These are phyloP conservation scores for Naganishia kalamii DNA, from an alignment of 768 basidiomycete species.

Conservation along the genomic window DNA sequence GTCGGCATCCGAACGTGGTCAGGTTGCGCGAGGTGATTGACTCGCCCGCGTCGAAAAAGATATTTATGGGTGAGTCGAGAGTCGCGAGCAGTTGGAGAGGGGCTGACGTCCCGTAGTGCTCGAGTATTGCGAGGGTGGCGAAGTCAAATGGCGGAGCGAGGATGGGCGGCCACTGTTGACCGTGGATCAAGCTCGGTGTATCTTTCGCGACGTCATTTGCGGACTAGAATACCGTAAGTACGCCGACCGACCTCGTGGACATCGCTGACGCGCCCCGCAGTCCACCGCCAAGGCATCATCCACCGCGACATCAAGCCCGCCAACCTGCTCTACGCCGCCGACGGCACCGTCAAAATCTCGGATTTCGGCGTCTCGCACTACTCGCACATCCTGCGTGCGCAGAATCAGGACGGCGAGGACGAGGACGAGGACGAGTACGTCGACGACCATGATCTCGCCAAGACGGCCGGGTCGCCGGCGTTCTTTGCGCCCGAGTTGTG, in stretches of 20 bases:
- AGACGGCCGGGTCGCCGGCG: conserved; percentile 88
- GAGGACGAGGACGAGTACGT: conserved; percentile 59
- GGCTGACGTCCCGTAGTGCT: conserved; percentile 57
- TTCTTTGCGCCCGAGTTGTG: conserved; percentile 96
- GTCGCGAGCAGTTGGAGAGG: not conserved
- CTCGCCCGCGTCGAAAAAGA: conserved; percentile 75
- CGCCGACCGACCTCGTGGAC: not conserved
- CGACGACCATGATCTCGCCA: conserved; percentile 78
- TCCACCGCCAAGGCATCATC: conserved; percentile 95
- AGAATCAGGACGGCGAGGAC: conserved; percentile 54
- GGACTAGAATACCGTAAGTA: conserved; percentile 89
- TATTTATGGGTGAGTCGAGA: conserved; percentile 74
- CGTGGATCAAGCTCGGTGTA: conserved; percentile 73
- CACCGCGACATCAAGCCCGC: conserved; percentile 99
- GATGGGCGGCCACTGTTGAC: conserved; percentile 67
- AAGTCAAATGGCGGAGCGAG: conserved; percentile 76
- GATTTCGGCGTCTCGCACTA: conserved; percentile 98
- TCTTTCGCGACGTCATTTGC: conserved; percentile 85
- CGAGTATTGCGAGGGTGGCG: conserved; percentile 92
- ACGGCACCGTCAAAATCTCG: conserved; percentile 88
- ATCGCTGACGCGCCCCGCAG: conserved; percentile 49
- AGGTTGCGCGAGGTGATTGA: conserved; percentile 90
- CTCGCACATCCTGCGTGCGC: conserved; percentile 76
- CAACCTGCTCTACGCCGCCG: conserved; percentile 83
- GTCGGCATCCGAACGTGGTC: conserved; percentile 81